phyloP scores from a whole-genome alignment of 2,329 filamentous ascomycete species.

The Phyllosticta citrichinensis region DNA sequence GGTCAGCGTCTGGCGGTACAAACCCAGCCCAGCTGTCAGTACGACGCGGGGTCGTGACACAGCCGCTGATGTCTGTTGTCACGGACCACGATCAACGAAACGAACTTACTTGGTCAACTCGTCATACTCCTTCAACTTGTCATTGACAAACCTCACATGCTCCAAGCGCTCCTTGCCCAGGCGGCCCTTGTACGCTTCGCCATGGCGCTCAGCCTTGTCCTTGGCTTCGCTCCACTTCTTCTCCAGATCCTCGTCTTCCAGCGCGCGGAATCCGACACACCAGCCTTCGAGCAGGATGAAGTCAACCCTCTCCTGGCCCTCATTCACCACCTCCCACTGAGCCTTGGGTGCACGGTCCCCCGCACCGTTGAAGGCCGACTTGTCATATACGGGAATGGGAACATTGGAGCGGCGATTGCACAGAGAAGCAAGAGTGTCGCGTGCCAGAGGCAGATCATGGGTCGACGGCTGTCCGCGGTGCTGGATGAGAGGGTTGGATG shows the following conservation, averaged over 20 bases:
- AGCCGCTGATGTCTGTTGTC: neutral
- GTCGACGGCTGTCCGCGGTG: slow-evolving; percentile 76
- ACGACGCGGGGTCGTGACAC: neutral
- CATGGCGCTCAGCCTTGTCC: slow-evolving; percentile 31
- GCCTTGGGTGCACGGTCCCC: slow-evolving; percentile 61
- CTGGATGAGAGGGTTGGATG: slow-evolving; percentile 65
- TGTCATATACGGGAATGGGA: slow-evolving; percentile 70
- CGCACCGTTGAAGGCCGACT: slow-evolving; percentile 63
- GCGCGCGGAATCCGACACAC: slow-evolving; percentile 73
- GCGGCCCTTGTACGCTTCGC: slow-evolving; percentile 40
- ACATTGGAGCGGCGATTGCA: slow-evolving; percentile 38
- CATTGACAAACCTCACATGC: slow-evolving; percentile 48
- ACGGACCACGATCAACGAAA: neutral
- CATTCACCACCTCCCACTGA: slow-evolving; percentile 53
- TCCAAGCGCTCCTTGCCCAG: slow-evolving; percentile 43
- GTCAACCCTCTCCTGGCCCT: slow-evolving; percentile 43
- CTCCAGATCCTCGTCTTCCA: slow-evolving; percentile 46
- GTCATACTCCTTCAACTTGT: slow-evolving; percentile 47
- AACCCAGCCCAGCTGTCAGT: neutral
- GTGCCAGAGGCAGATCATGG: slow-evolving; percentile 62
- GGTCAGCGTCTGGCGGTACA: slow-evolving; percentile 9
- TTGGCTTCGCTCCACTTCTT: slow-evolving; percentile 45
- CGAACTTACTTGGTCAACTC: slow-evolving; percentile 41
- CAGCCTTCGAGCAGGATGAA: slow-evolving; percentile 82
- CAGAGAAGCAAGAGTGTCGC: slow-evolving; percentile 52